Percentiles rank a stretch among this genome's conserved stretches.
Conservation (phyloP, 805 yeast species). For the Cephaloascus albidus region DNA sequence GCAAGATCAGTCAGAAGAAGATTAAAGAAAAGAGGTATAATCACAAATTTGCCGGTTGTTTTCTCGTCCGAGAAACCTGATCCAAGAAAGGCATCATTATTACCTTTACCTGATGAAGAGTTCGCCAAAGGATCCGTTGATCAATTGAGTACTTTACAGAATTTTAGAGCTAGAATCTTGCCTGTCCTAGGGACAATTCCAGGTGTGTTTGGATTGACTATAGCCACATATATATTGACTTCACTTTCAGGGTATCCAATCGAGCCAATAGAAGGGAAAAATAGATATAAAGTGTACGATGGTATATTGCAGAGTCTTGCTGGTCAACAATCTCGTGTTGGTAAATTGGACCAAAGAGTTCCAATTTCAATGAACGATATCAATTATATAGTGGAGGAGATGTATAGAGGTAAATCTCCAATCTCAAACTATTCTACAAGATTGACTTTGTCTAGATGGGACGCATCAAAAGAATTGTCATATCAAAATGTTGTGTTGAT, state of each 20-base stretch:
- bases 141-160: constrained; percentile 77
- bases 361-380: constrained; percentile 68
- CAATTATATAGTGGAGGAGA: constrained; percentile 81
- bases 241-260: constrained; percentile 79
- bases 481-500: constrained; percentile 77
- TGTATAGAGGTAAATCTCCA: constrained; percentile 87
- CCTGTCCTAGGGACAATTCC: constrained; percentile 98
- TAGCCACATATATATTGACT: constrained; percentile 78
- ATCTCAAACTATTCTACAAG: constrained; percentile 76
- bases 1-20: constrained; percentile 82
- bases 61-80: constrained; percentile 96
- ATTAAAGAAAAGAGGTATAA: constrained; percentile 71
- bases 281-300: constrained; percentile 78
- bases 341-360: constrained; percentile 63
- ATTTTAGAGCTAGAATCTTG: constrained; percentile 87
- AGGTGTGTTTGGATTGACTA: constrained; percentile 86
- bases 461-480: constrained; percentile 50
- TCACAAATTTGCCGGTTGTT: constrained; percentile 72
- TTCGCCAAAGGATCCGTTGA: constrained; percentile 74
- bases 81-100: constrained; percentile 79
- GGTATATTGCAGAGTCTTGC: constrained; percentile 74
- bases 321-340: constrained; percentile 78
- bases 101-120: constrained; percentile 82
- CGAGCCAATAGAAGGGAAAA: constrained; percentile 87
- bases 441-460: constrained; percentile 81